Evolutionary conservation across 2,329 filamentous ascomycete species (phyloP), one percentile per base, ranked within the genome.

Genomic region (Penicillium decumbens): DNA sequence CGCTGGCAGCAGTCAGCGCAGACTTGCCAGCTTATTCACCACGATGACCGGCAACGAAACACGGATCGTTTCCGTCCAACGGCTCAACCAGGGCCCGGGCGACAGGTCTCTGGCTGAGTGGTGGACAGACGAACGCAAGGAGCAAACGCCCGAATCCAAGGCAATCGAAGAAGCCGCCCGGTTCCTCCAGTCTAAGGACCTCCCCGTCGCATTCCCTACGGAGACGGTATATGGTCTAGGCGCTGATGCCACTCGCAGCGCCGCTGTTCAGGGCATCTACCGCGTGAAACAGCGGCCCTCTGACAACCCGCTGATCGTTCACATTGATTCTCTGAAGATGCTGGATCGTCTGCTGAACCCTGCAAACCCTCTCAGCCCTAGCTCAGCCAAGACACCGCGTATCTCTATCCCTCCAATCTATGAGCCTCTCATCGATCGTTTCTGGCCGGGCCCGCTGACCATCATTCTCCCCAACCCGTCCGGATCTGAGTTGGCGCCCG

Each of bases 221-320:
- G 93, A 98, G 73, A 98, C 93, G 0, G 93, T 98, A 0, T 98
- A 98, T 67, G 93, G 93, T 0, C 79, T 98, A 6, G 93, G 90
- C n/a, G 93, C 93, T 12, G 93, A 97, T 73, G 93, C 93, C 9
- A 97, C 91, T 24, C 82, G 89, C 61, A 89, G 85, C 62, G 77
- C 75, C 23, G 87, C 92, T 1, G 92, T 97, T 6, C 83, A 80
- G 64, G 91, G 90, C n/a, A 98, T 98, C 58, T 98, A 93, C 70
- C 78, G 82, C 20, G 90, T 89, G 45, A 98, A 98, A 73, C 87
- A 89, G 48, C 77, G 93, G 47, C 93, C 93, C 3, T 87, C 87
- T 6, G 93, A 98, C 66, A 98, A 98, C 68, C 93, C 93, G 15
- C 80, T 98, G 50, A 98, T 98, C 59, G 84, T 96, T 23, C 93